Base-by-base conservation (phyloP, 1,139 yeast species). In the Blastobotrys niveus region DNA sequence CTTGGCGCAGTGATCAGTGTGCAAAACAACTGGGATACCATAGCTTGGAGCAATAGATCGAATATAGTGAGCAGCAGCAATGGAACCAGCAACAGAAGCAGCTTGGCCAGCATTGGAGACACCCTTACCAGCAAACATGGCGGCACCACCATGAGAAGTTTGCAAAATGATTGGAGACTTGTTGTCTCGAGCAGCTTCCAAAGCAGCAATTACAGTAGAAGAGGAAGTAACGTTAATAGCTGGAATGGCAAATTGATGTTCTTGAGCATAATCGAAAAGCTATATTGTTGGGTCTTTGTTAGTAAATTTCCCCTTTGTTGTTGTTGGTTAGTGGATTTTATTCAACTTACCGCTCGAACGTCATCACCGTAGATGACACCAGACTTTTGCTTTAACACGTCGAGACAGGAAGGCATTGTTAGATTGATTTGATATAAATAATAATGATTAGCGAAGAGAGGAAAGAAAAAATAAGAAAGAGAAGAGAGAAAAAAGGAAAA, bases 311-410 rank as follows among this genome's bases (percentile, higher is more conserved):
- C 24, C 21, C 25, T 32, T 9, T 18, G 19, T 4, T 17, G 3
- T 3, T 14, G n/a, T 5, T 17, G 3, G 36, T 10, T 15, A 32
- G 14, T 32, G 34, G 8, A 10, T 32, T 8, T 14, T 21, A 34
- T 30, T n/a, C n/a, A n/a, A n/a, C n/a, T n/a, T n/a, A n/a, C n/a
- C 39, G 57, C 60, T 65, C 83, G 82, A 64, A 93, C 98, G 66
- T 91, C 98, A 64, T 89, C 96, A 66, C 99, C 99, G 74, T 85
- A 93, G 71, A 91, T 87, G 72, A 91, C 99, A 78, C 99, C 99
- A 67, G 91, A 65, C 75, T 91, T 88, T 75, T 88, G 81, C 65
- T 78, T 73, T 65, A 89, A 78, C 68, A 88, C 87, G 64, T 80
- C 86, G 62, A 67, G 67, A 56, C 43, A 43, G 27, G 45, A 37